These are phyloP conservation scores for Hemerocallis citrina DNA, from an alignment of 106 monocot species.

Conservation along the genomic window DNA sequence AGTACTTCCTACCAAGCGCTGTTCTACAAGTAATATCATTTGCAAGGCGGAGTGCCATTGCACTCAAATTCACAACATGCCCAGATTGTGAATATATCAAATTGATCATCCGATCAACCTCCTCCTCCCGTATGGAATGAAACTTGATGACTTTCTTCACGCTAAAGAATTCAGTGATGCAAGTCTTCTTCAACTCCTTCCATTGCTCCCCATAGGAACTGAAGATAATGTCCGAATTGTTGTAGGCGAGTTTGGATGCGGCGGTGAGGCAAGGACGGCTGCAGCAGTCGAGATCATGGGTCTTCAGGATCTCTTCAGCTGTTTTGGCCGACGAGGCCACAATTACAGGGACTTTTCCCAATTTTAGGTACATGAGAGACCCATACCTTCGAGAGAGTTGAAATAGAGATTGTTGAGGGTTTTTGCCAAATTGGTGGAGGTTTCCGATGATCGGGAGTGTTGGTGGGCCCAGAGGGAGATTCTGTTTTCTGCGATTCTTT, in stretches of 20 bases:
- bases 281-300: too few relatives aligned
- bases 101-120: too few relatives aligned
- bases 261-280: too few relatives aligned
- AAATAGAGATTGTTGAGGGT: not conserved
- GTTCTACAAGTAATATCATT: not conserved
- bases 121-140: too few relatives aligned
- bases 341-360: constrained; percentile 1
- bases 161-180: too few relatives aligned
- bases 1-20: not conserved
- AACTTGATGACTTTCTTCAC: too few relatives aligned
- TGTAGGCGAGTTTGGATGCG: not conserved
- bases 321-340: constrained; percentile 8
- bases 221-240: not conserved
- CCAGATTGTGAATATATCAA: not conserved
- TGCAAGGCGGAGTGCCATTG: too few relatives aligned
- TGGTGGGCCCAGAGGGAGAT: not conserved
- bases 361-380: not conserved
- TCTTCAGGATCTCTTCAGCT: constrained; percentile 4
- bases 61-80: not conserved
- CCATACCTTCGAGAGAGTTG: too few relatives aligned
- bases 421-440: not conserved
- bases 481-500: not conserved
- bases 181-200: too few relatives aligned
- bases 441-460: constrained; percentile 1
- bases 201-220: not conserved